Evolutionary conservation across 345 rosid genomes (phyloP).

Genomic region (Eucalyptus victrix): DNA sequence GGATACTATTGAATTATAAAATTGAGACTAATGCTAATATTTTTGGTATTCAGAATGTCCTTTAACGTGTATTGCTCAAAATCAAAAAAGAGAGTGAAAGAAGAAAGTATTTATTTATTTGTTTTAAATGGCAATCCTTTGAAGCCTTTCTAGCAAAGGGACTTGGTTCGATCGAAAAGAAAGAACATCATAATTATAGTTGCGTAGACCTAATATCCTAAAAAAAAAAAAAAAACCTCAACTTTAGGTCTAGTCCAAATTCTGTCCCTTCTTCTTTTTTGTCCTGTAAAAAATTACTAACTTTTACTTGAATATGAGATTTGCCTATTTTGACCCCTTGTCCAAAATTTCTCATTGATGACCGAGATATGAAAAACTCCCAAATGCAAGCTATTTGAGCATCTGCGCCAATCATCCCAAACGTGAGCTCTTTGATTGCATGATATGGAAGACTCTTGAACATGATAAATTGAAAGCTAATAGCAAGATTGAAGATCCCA

Average conservation of each 20-base stretch:
- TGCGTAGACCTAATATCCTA: neutral
- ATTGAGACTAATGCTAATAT: neutral
- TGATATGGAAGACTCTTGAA: too few relatives aligned
- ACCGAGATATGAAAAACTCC: neutral
- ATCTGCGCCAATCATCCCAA: neutral
- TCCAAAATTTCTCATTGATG: neutral
- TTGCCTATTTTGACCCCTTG: rapidly evolving
- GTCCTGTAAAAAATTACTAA: too few relatives aligned
- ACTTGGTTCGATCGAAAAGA: neutral
- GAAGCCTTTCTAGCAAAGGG: neutral
- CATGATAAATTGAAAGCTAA: neutral
- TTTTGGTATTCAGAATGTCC: neutral
- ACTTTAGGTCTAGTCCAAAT: too few relatives aligned
- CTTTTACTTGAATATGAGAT: neutral
- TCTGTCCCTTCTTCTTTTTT: rapidly evolving
- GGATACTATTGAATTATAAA: neutral
- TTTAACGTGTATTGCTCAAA: neutral
- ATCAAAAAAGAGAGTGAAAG: neutral
- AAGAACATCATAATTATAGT: neutral
- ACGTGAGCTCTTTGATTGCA: neutral
- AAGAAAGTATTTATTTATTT: neutral
- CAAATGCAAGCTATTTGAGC: rapidly evolving
- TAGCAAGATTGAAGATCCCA: rapidly evolving
- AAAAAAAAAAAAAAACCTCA: too few relatives aligned
- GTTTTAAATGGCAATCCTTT: neutral